These are phyloP conservation scores for Aspergillus avenaceus DNA, from an alignment of 495 filamentous ascomycete genomes.

Conservation along the genomic window DNA sequence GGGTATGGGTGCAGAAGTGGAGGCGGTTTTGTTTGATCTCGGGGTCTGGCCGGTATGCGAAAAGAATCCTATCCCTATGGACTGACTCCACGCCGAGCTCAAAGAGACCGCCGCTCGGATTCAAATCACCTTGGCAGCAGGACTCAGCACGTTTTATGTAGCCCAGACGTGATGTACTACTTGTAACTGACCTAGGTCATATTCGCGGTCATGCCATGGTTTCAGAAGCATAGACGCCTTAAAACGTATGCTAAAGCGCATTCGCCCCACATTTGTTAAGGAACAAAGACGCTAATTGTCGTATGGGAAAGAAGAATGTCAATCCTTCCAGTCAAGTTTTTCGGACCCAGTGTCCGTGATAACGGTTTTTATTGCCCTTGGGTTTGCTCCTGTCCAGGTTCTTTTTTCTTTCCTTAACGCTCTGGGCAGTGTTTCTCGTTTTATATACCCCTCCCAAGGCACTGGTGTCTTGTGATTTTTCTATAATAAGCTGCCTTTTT, in stretches of 20 bases:
- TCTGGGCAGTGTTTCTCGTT: too few species aligned
- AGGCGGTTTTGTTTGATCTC: neutral
- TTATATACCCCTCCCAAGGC: too few species aligned
- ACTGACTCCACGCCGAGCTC: too few species aligned
- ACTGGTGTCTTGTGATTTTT: too few species aligned
- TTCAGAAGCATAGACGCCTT: too few species aligned
- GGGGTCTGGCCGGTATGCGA: neutral
- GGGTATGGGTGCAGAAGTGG: neutral
- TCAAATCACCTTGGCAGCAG: neutral
- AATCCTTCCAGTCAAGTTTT: constrained; percentile 6
- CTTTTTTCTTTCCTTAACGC: neutral
- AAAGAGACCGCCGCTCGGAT: too few species aligned
- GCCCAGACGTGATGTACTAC: too few species aligned
- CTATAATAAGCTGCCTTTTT: too few species aligned
- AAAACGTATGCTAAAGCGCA: too few species aligned
- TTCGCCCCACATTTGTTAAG: constrained; percentile 8
- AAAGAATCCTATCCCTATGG: too few species aligned
- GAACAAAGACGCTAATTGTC: neutral
- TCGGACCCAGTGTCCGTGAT: neutral
- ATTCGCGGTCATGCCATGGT: too few species aligned
- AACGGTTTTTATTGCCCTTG: neutral
- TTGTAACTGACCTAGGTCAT: too few species aligned
- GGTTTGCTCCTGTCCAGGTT: neutral
- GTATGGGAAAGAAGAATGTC: constrained; percentile 2
- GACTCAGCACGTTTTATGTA: neutral